Conservation (phyloP, 2,329 filamentous ascomycete genomes). For the Westerdykella sp. region DNA sequence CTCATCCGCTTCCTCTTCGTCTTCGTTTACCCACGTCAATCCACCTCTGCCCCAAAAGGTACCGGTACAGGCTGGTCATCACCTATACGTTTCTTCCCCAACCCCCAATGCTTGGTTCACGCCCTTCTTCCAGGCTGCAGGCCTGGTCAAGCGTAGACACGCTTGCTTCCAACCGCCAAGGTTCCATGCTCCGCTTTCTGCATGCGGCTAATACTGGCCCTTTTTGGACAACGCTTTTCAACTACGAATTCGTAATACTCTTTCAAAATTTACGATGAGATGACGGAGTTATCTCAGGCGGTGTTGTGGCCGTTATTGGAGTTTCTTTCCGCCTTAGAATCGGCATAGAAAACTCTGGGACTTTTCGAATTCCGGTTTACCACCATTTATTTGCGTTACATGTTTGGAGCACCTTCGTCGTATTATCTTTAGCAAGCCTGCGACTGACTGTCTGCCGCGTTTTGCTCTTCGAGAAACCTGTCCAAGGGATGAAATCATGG, state of each 20-base stretch:
- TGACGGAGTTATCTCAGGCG: conserved; percentile 23
- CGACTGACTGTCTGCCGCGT: conserved; percentile 8
- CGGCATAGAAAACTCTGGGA: conserved; percentile 8
- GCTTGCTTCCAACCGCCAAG: conserved; percentile 37
- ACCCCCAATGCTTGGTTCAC: conserved; percentile 36
- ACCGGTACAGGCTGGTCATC: conserved; percentile 22
- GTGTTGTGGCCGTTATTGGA: conserved; percentile 20
- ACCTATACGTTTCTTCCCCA: conserved; percentile 35
- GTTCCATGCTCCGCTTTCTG: conserved; percentile 33
- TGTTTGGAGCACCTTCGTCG: conserved; percentile 4
- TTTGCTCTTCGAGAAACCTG: conserved; percentile 6
- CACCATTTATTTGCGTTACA: conserved; percentile 8
- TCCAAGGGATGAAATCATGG: conserved; percentile 1
- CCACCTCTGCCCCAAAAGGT: conserved; percentile 22
- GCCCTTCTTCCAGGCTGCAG: conserved; percentile 37
- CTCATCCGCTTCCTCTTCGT: conserved; percentile 33
- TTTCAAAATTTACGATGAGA: conserved; percentile 36
- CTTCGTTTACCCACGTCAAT: conserved; percentile 30
- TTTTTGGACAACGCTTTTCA: conserved; percentile 20
- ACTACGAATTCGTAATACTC: conserved; percentile 30
- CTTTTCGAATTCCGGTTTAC: conserved; percentile 11
- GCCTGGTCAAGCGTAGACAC: conserved; percentile 32
- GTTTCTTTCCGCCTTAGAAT: conserved; percentile 29
- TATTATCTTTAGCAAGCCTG: conserved; percentile 4
- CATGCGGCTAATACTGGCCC: conserved; percentile 21